Percentiles rank a stretch among this genome's conserved stretches.
Evolutionary conservation across 306 rosid species (phyloP).

Genomic region (Prosopis cineraria): DNA sequence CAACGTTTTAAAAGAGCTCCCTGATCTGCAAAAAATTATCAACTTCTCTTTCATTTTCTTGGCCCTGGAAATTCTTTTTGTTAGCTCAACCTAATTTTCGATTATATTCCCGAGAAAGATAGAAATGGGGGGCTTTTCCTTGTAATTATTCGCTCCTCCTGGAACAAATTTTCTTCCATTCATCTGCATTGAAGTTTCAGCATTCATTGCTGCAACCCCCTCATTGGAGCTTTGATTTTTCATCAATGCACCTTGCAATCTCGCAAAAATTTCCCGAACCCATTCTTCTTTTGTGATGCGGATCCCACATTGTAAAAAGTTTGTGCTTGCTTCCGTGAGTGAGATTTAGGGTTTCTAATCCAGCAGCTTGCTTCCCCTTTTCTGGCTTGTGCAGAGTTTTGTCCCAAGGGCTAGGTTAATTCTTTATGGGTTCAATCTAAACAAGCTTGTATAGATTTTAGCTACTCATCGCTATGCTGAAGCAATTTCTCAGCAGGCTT

Average conservation of each 20-base stretch:
- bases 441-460: slow-evolving; percentile 18
- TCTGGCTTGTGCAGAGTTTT: slow-evolving; percentile 17
- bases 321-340: slow-evolving; percentile 38
- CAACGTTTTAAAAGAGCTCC: slow-evolving; percentile 18
- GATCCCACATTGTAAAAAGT: slow-evolving; percentile 22
- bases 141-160: slow-evolving; percentile 1
- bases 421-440: slow-evolving; percentile 53
- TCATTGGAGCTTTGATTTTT: slow-evolving; percentile 46
- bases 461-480: slow-evolving; percentile 65
- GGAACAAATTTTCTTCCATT: slow-evolving; percentile 10
- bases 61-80: slow-evolving; percentile 6
- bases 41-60: neutral
- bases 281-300: slow-evolving; percentile 5
- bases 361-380: slow-evolving; percentile 23
- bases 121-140: slow-evolving; percentile 17
- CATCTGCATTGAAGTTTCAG: slow-evolving; percentile 7
- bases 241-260: slow-evolving; percentile 43
- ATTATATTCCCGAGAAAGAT: slow-evolving; percentile 33
- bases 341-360: slow-evolving; percentile 63
- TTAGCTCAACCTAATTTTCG: neutral
- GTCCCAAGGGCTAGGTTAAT: slow-evolving; percentile 10
- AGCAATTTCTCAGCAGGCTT: slow-evolving; percentile 83
- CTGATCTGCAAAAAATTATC: slow-evolving; percentile 37
- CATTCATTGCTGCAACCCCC: slow-evolving; percentile 16
- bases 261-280: slow-evolving; percentile 36